These are phyloP conservation scores for Chlorella vulgaris DNA, from an alignment of 139 green algal species.

Conservation along the genomic window DNA sequence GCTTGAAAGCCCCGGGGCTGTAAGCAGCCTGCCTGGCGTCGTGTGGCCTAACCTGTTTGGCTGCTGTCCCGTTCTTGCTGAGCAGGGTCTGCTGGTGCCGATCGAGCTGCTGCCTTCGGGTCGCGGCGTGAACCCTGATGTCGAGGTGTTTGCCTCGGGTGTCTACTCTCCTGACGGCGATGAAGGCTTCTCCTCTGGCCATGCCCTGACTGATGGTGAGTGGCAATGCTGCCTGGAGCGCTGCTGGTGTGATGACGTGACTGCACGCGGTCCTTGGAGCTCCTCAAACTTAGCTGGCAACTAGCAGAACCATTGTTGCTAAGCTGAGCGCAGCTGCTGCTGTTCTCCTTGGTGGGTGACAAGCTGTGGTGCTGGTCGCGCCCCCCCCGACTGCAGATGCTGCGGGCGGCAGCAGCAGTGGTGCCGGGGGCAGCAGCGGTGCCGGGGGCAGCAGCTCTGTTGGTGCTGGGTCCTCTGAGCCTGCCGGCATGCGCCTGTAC, in stretches of 20 bases:
- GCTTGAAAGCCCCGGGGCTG: no score
- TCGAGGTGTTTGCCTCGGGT: conserved; percentile 86
- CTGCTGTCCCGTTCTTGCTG: no score
- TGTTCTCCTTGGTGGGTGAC: no score
- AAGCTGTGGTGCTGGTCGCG: no score
- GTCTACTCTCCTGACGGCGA: conserved; percentile 85
- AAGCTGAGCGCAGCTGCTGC: no score
- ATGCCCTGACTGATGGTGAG: conserved; percentile 42
- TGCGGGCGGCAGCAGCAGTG: neutral
- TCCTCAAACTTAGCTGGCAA: no score
- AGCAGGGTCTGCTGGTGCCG: conserved; percentile 73
- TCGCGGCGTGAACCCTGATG: conserved; percentile 78
- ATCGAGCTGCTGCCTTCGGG: conserved; percentile 95
- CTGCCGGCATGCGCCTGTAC: conserved; percentile 81
- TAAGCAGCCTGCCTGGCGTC: no score
- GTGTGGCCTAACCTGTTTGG: no score
- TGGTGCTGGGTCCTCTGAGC: conserved; percentile 18
- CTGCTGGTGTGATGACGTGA: no score
- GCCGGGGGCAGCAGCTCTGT: conserved; percentile 14
- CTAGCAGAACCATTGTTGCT: no score
- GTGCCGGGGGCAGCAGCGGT: neutral
- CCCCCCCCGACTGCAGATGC: no score
- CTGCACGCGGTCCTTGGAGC: no score
- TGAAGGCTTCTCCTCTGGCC: conserved; percentile 61
- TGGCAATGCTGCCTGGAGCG: neutral